phyloP scores from a whole-genome alignment of 2,329 filamentous ascomycete species.

The Microdochium trichocladiopsis region DNA sequence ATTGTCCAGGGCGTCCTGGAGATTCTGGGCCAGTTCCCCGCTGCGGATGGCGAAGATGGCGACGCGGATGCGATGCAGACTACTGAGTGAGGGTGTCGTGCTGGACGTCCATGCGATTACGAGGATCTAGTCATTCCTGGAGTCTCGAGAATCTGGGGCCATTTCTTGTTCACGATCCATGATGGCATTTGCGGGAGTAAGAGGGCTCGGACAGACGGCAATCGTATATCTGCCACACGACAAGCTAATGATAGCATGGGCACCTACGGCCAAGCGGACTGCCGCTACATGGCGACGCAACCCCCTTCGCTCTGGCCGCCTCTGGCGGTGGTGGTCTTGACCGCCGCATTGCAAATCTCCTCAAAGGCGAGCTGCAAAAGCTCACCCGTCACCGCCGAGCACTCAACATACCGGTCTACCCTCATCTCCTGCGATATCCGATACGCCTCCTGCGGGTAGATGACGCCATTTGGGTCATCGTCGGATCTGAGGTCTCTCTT shows the following conservation, averaged over 20 bases:
- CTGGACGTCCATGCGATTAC: too few relatives aligned
- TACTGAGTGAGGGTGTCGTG: conserved; percentile 6
- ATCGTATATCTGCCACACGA: too few relatives aligned
- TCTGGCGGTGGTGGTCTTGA: conserved; percentile 33
- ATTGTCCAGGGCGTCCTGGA: conserved; percentile 50
- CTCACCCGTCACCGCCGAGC: conserved; percentile 54
- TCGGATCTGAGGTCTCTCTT: conserved; percentile 55
- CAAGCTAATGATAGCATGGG: too few relatives aligned
- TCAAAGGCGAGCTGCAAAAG: conserved; percentile 50
- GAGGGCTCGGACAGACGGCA: too few relatives aligned
- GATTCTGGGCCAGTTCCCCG: conserved; percentile 46
- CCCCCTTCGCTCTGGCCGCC: conserved; percentile 49
- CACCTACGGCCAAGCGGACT: not conserved
- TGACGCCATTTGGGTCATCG: conserved; percentile 50
- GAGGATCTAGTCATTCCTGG: too few relatives aligned
- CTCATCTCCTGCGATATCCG: conserved; percentile 49
- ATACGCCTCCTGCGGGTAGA: conserved; percentile 56
- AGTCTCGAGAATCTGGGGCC: too few relatives aligned
- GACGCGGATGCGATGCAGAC: conserved; percentile 28
- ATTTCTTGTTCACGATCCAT: too few relatives aligned
- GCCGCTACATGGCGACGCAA: conserved; percentile 38
- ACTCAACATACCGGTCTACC: conserved; percentile 58
- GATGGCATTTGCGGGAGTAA: too few relatives aligned
- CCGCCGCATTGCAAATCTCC: conserved; percentile 51
- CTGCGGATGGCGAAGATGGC: conserved; percentile 15